Percentiles rank a stretch among this genome's conserved stretches.
These are phyloP conservation scores for Neurospora sp. DNA, from an alignment of 495 filamentous ascomycete species.

Conservation along the genomic window DNA sequence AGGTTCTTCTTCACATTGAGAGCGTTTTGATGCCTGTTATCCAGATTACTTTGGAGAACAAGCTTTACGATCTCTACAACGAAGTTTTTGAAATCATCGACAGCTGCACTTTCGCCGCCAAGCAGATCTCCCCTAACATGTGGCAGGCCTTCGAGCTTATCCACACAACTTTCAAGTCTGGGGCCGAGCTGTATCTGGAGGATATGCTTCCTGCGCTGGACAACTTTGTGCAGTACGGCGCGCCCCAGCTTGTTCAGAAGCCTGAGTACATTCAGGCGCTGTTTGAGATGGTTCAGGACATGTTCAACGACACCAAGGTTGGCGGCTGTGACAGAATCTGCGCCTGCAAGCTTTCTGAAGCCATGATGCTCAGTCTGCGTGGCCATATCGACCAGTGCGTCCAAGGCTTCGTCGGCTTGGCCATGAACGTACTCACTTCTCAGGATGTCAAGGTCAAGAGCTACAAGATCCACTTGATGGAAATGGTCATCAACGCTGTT, in stretches of 20 bases:
- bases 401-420: conserved; percentile 75
- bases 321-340: conserved; percentile 90
- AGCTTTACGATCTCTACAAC: conserved; percentile 93
- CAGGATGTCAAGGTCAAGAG: conserved; percentile 72
- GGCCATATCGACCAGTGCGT: conserved; percentile 83
- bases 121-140: conserved; percentile 90
- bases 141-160: conserved; percentile 97
- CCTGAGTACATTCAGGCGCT: conserved; percentile 79
- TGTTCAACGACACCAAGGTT: conserved; percentile 70
- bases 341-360: conserved; percentile 97
- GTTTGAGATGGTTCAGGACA: conserved; percentile 68
- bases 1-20: conserved; percentile 87
- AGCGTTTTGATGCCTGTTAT: conserved; percentile 96
- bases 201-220: conserved; percentile 97
- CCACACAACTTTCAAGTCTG: conserved; percentile 91
- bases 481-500: conserved; percentile 97
- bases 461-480: conserved; percentile 92
- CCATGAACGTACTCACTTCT: conserved; percentile 68
- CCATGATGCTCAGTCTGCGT: conserved; percentile 89
- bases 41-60: conserved; percentile 90
- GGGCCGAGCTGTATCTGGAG: conserved; percentile 94
- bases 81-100: conserved; percentile 99
- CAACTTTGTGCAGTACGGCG: conserved; percentile 91
- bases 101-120: conserved; percentile 97
- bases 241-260: conserved; percentile 65